These are phyloP conservation scores for Leccinum fallax DNA, from an alignment of 1,284 basidiomycete genomes.

Conservation along the genomic window DNA sequence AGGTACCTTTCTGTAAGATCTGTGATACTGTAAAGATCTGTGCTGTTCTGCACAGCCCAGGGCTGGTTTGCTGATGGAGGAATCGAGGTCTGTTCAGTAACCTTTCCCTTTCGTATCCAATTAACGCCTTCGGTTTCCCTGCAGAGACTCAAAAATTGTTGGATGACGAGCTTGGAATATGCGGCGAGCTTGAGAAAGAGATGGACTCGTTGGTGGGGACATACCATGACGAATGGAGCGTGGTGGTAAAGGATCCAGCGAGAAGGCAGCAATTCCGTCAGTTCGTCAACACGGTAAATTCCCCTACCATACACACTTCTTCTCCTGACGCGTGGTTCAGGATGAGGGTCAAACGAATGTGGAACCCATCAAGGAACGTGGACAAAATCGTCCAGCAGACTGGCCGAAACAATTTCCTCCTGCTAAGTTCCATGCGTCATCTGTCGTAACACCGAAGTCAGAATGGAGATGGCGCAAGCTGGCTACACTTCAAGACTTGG, in stretches of 20 bases:
- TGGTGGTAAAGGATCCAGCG: constrained; percentile 55
- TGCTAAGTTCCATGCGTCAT: constrained; percentile 46
- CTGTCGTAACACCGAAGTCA: constrained; percentile 45
- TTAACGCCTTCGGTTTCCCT: background rate
- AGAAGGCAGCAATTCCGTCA: constrained; percentile 64
- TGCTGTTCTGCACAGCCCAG: no score
- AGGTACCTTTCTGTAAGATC: no score
- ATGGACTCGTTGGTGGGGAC: constrained; percentile 71
- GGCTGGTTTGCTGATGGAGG: constrained; percentile 21
- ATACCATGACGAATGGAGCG: constrained; percentile 75
- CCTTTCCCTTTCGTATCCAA: background rate
- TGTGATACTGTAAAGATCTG: no score
- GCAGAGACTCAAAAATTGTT: constrained; percentile 64
- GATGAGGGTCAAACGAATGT: constrained; percentile 13
- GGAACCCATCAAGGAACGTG: constrained; percentile 64
- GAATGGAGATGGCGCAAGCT: constrained; percentile 66
- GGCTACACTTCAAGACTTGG: constrained; percentile 54
- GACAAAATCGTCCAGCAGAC: constrained; percentile 67
- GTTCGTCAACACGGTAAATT: constrained; percentile 62
- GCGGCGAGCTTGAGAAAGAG: constrained; percentile 67
- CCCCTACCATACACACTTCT: background rate
- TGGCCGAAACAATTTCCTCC: constrained; percentile 65
- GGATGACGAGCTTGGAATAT: constrained; percentile 79
- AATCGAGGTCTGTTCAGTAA: constrained; percentile 47
- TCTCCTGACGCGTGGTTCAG: background rate